These are phyloP conservation scores for Platismatia glauca DNA, from an alignment of 495 filamentous ascomycete genomes.

Conservation along the genomic window DNA sequence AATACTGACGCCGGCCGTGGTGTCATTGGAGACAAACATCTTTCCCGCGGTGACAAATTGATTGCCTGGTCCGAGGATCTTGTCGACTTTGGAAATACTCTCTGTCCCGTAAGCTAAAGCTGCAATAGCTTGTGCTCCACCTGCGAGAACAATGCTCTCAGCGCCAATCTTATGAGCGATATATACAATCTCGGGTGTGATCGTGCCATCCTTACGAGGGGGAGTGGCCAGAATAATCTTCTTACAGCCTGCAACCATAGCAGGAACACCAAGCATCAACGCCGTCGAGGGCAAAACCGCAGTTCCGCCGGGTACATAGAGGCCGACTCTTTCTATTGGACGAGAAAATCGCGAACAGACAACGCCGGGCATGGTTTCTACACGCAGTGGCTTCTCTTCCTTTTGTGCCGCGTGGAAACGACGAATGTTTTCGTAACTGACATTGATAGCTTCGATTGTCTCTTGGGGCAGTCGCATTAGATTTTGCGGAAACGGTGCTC, in stretches of 20 bases:
- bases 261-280: constrained; percentile 94
- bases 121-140: constrained; percentile 89
- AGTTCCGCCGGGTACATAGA: constrained; percentile 92
- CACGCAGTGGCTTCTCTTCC: constrained; percentile 64
- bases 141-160: constrained; percentile 87
- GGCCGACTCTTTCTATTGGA: constrained; percentile 85
- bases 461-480: constrained; percentile 79
- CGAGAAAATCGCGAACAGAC: constrained; percentile 88
- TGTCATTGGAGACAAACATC: constrained; percentile 96
- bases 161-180: constrained; percentile 96
- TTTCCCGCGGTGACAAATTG: constrained; percentile 98
- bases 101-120: constrained; percentile 63
- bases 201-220: constrained; percentile 76
- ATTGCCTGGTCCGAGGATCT: constrained; percentile 95
- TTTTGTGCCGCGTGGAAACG: constrained; percentile 87
- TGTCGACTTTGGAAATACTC: constrained; percentile 87
- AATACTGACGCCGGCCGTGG: constrained; percentile 86
- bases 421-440: constrained; percentile 86
- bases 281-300: constrained; percentile 93
- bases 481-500: constrained; percentile 72
- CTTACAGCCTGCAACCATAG: constrained; percentile 95
- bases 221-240: constrained; percentile 90
- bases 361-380: constrained; percentile 97
- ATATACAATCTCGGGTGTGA: constrained; percentile 96
- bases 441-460: constrained; percentile 81